Evolutionary conservation across 2,329 filamentous ascomycete genomes (phyloP).

Genomic region (Sclerotinia trifoliorum): DNA sequence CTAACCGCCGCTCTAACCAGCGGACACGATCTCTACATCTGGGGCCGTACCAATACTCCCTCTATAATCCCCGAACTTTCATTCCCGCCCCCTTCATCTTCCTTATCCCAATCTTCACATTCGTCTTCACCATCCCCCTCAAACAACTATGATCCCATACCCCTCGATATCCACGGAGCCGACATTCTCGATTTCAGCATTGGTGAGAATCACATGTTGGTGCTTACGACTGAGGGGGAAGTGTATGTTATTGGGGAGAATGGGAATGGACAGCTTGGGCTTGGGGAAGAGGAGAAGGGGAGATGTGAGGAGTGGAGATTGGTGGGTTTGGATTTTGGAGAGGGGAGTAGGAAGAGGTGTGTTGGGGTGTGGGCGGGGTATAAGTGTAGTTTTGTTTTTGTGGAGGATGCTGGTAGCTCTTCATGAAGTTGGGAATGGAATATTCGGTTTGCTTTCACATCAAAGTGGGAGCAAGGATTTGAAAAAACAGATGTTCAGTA

Average conservation of each 20-base stretch:
- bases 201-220: constrained; percentile 59
- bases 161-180: constrained; percentile 43
- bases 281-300: constrained; percentile 34
- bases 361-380: constrained; percentile 37
- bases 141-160: constrained; percentile 27
- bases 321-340: constrained; percentile 29
- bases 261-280: constrained; percentile 58
- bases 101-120: not conserved
- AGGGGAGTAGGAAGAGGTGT: constrained; percentile 28
- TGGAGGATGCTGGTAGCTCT: constrained; percentile 25
- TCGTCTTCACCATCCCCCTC: too few relatives aligned
- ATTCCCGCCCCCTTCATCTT: not conserved
- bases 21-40: constrained; percentile 59
- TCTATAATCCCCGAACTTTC: constrained; percentile 26
- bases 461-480: not conserved
- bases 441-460: not conserved
- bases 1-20: constrained; percentile 56
- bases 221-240: constrained; percentile 49
- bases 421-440: not conserved
- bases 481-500: constrained; percentile 6
- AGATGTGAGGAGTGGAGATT: constrained; percentile 33
- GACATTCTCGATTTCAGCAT: constrained; percentile 58
- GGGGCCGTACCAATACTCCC: constrained; percentile 48
- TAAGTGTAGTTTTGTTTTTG: constrained; percentile 39
- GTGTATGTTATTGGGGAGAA: constrained; percentile 59